A percentile compares a stretch with the other conserved stretches of the same genome.
These are phyloP conservation scores for Amphirosellinia nigrospora DNA, from an alignment of 495 filamentous ascomycete genomes.

Conservation along the genomic window DNA sequence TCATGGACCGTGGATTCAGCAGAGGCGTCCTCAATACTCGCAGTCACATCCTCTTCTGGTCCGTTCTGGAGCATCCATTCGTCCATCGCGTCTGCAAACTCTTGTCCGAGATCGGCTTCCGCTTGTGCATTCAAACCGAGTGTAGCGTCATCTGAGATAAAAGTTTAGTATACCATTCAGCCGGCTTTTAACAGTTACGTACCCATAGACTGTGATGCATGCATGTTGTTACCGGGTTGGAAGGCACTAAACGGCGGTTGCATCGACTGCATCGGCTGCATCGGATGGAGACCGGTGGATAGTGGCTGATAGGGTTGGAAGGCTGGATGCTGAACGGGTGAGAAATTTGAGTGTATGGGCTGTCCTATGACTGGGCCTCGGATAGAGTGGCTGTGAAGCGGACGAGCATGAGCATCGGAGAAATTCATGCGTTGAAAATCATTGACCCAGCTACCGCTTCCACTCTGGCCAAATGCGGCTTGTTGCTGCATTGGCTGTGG, in stretches of 20 bases:
- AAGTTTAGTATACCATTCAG: not conserved
- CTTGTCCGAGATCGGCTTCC: conserved; percentile 5
- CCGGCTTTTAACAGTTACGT: not conserved
- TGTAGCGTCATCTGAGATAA: not conserved
- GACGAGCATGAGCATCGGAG: not conserved
- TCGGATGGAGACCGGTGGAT: not conserved
- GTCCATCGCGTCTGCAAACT: conserved; percentile 24
- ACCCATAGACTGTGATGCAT: not conserved
- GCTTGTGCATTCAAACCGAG: not conserved
- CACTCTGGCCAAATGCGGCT: not conserved
- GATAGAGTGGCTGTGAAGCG: not conserved
- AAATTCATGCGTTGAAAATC: conserved; percentile 44
- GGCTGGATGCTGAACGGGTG: not conserved
- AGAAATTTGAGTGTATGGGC: not conserved
- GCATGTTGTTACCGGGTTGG: not conserved
- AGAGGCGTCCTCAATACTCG: not conserved
- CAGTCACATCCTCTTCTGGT: not conserved
- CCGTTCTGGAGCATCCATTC: conserved; percentile 25
- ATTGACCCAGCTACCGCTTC: conserved; percentile 34
- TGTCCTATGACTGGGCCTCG: conserved; percentile 1
- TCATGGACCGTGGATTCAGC: conserved; percentile 14
- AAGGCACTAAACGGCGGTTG: not conserved
- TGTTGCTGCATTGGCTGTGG: not conserved
- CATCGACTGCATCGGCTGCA: not conserved
- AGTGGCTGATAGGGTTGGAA: not conserved